Base-by-base conservation (phyloP, 306 rosid genomes). In the Vicia faba region DNA sequence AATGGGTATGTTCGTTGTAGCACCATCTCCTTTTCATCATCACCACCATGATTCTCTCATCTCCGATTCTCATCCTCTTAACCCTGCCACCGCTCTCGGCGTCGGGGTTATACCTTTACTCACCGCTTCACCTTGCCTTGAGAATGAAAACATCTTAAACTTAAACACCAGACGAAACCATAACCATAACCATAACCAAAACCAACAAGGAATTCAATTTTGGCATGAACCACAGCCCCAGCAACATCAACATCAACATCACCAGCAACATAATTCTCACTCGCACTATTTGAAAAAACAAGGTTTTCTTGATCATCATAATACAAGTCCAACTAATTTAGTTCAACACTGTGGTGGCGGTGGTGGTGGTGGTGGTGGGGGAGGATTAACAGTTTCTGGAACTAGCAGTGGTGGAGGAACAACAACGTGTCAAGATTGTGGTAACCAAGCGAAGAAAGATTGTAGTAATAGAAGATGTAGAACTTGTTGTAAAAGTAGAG, bases 391-490 rank as follows among this genome's bases (percentile, higher is more conserved):
- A 0, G 81, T 4, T 11, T 68, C 88, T 3, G 78, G 81, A 1
- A 41, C 81, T 0, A 63, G 71, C 0, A 71, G 82, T 6, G 61
- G 83, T 3, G 61, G 83, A 0, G 82, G 82, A 26, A 71, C 90
- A 0, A 79, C 88, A 2, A 87, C 97, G 11, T 91, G 97, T 15
- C 96, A 91, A 64, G 98, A 93, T 58, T 93, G 98, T 28, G 98
- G 98, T 6, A 93, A 93, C 75, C 98, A 93, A 54, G 96, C 98
- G 0, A 93, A 93, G 88, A 93, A 93, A 28, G 98, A 93, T 78
- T 93, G 98, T 23, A 44, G 73, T 19, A 88, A 88, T 15, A 66
- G 96, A 33, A 72, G 98, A 69, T 93, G 98, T 40, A 83, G 98
- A 57, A 93, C 98, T 15, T 93, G 98, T 45, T 93, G 98, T 57